Evolutionary conservation across 1,139 yeast genomes (phyloP).

Genomic region (Diutina scorzettiae): DNA sequence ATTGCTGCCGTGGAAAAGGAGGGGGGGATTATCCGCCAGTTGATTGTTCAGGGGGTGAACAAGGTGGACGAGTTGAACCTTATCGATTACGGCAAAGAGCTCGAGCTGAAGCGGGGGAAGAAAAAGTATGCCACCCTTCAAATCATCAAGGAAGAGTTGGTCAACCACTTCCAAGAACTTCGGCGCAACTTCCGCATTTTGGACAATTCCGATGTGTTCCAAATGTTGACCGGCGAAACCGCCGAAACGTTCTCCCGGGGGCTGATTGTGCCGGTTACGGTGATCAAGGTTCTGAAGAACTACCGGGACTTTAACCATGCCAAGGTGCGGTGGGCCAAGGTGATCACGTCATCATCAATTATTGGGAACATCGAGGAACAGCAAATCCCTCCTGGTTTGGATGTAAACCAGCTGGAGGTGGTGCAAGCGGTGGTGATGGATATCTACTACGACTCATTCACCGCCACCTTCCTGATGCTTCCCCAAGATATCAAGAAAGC

Average conservation of each 20-base stretch:
- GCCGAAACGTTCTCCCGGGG: slow-evolving; percentile 56
- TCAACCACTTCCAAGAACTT: slow-evolving; percentile 76
- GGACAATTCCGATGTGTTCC: slow-evolving; percentile 65
- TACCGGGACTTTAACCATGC: slow-evolving; percentile 21
- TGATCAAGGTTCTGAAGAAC: slow-evolving; percentile 42
- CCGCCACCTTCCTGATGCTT: slow-evolving; percentile 61
- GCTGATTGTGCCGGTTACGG: slow-evolving; percentile 65
- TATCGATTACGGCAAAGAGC: slow-evolving; percentile 89
- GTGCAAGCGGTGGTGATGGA: slow-evolving; percentile 69
- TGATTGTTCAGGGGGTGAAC: slow-evolving; percentile 74
- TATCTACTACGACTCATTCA: slow-evolving; percentile 60
- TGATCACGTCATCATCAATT: slow-evolving; percentile 65
- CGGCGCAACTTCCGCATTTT: slow-evolving; percentile 62
- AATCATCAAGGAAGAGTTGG: slow-evolving; percentile 80
- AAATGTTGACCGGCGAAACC: slow-evolving; percentile 83
- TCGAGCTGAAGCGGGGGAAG: slow-evolving; percentile 65
- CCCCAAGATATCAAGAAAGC: slow-evolving; percentile 58
- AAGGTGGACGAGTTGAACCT: slow-evolving; percentile 79
- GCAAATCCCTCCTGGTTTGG: slow-evolving; percentile 44
- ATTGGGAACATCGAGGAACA: slow-evolving; percentile 62
- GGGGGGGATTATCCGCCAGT: slow-evolving; percentile 77
- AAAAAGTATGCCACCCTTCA: slow-evolving; percentile 74
- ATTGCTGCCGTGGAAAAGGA: slow-evolving; percentile 62
- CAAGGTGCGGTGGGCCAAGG: slow-evolving; percentile 35
- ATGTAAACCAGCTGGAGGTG: slow-evolving; percentile 58